phyloP scores from a whole-genome alignment of 371 early-diverging fungal genomes.

The Dentiscutata heterogama region DNA sequence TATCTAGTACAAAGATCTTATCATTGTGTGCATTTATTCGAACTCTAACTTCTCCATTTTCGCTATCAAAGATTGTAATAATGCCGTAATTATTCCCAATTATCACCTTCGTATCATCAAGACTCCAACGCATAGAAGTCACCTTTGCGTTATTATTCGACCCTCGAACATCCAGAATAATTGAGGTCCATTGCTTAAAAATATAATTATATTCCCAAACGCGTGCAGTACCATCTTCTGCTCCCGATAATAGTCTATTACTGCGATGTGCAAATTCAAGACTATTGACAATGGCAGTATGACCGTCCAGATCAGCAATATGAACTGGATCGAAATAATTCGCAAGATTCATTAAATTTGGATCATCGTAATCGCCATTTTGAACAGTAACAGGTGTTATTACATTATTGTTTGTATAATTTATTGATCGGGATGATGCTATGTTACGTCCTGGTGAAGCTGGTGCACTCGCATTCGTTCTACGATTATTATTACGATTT shows the following conservation, averaged over 20 bases:
- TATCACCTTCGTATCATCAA: slow-evolving; percentile 69
- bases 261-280: slow-evolving; percentile 81
- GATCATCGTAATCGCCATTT: no score
- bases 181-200: slow-evolving; percentile 54
- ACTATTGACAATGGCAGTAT: slow-evolving; percentile 79
- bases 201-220: slow-evolving; percentile 58
- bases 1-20: slow-evolving; percentile 79
- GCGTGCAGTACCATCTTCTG: slow-evolving; percentile 64
- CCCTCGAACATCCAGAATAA: slow-evolving; percentile 33
- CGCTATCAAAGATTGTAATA: slow-evolving; percentile 71
- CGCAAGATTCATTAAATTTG: no score
- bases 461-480: no score
- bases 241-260: slow-evolving; percentile 74
- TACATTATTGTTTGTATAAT: no score
- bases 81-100: slow-evolving; percentile 70
- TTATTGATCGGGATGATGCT: no score
- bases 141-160: not conserved
- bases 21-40: slow-evolving; percentile 69
- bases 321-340: slow-evolving; percentile 3
- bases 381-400: no score
- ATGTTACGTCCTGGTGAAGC: no score
- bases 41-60: slow-evolving; percentile 64
- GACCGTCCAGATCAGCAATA: slow-evolving; percentile 74
- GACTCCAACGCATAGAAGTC: slow-evolving; percentile 68
- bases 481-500: no score